These are phyloP conservation scores for Nakazawaea ambrosiae DNA, from an alignment of 805 yeast genomes.

Conservation along the genomic window DNA sequence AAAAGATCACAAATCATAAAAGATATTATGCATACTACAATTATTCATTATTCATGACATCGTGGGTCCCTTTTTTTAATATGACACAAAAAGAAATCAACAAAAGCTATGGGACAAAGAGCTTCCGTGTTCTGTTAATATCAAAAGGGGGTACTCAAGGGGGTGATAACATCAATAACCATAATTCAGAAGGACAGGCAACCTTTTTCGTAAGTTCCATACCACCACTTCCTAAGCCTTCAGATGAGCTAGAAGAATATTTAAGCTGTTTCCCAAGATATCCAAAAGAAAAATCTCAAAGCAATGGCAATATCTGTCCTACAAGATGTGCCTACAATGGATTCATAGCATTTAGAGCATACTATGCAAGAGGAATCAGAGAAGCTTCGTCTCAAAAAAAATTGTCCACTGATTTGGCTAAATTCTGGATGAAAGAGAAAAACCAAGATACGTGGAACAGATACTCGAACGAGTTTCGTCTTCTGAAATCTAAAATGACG, in stretches of 20 bases:
- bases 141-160: no score
- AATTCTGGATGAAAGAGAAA: conserved; percentile 22
- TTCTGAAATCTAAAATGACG: conserved; percentile 2
- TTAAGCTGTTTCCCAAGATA: no score
- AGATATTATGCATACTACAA: no score
- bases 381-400: conserved; percentile 19
- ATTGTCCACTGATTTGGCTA: conserved; percentile 20
- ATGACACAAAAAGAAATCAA: no score
- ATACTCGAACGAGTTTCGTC: conserved; percentile 22
- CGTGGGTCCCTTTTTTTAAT: no score
- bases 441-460: conserved; percentile 22
- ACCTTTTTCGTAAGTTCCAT: neutral
- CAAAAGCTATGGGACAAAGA: no score
- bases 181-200: no score
- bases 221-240: neutral
- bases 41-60: no score
- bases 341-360: conserved; percentile 26
- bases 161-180: no score
- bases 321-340: conserved; percentile 18
- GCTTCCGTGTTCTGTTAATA: no score
- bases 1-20: no score
- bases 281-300: neutral
- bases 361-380: conserved; percentile 20
- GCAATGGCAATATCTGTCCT: neutral
- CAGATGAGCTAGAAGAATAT: neutral